Evolutionary conservation across 1,284 basidiomycete species (phyloP).

Genomic region (Cutaneotrichosporon sp.): DNA sequence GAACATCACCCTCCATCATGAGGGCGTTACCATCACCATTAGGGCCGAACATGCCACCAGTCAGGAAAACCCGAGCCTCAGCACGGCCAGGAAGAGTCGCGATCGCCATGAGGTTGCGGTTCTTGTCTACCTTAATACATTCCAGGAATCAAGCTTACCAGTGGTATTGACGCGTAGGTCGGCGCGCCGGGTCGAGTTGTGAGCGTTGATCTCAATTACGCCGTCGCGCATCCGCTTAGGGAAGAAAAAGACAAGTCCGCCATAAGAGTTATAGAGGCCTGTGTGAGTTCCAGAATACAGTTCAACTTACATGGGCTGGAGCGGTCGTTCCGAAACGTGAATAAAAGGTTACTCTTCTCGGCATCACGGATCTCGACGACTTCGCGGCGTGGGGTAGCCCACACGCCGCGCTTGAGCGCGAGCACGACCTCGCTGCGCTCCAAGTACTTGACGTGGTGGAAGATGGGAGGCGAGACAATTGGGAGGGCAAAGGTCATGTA

Average conservation of each 20-base stretch:
- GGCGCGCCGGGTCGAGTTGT: background rate
- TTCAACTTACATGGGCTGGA: background rate
- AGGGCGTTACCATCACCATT: background rate
- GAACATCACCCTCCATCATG: background rate
- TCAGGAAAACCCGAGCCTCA: background rate
- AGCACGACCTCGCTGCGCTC: background rate
- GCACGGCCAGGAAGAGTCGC: background rate
- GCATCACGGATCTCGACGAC: background rate
- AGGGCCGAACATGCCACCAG: background rate
- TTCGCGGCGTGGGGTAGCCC: background rate
- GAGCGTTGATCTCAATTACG: background rate
- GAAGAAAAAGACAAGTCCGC: constrained; percentile 5
- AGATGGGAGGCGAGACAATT: background rate
- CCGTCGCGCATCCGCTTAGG: background rate
- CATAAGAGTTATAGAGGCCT: constrained; percentile 4
- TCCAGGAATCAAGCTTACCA: background rate
- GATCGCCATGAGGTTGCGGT: background rate
- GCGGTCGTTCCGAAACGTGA: background rate
- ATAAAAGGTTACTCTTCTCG: background rate
- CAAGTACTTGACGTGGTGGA: constrained; percentile 7
- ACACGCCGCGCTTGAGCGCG: constrained; percentile 1
- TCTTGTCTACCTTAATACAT: background rate
- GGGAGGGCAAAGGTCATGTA: background rate
- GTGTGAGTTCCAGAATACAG: background rate
- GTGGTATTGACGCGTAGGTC: background rate